A percentile compares a stretch with the other conserved stretches of the same genome.
These are phyloP conservation scores for Lentinula aciculospora DNA, from an alignment of 768 basidiomycete species.

Conservation along the genomic window DNA sequence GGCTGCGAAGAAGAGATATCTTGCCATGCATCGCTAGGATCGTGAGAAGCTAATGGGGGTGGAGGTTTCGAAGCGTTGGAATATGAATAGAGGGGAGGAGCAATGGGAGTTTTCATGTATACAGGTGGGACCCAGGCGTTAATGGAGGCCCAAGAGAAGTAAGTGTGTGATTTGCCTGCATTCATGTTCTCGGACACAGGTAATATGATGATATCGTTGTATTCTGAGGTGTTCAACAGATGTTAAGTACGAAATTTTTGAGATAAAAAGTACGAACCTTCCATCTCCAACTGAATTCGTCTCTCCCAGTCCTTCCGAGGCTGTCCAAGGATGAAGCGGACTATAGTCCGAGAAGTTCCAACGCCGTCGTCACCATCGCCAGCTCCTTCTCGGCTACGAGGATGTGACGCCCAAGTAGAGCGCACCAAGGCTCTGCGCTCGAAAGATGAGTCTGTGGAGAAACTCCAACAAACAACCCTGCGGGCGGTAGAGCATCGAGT, in stretches of 20 bases:
- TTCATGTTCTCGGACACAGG: constrained; percentile 95
- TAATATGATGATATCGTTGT: constrained; percentile 81
- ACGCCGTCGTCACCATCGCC: constrained; percentile 59
- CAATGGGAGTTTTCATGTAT: constrained; percentile 41
- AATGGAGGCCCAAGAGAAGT: constrained; percentile 88
- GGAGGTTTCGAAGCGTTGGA: constrained; percentile 50
- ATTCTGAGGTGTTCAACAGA: constrained; percentile 40
- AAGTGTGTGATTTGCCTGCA: constrained; percentile 85
- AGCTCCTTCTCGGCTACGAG: constrained; percentile 70
- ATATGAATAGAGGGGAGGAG: constrained; percentile 58
- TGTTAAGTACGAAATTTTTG: constrained; percentile 6
- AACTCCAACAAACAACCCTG: constrained; percentile 88
- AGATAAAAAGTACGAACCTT: constrained; percentile 51
- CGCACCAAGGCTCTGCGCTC: constrained; percentile 86
- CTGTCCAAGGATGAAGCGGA: constrained; percentile 86
- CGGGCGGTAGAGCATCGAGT: constrained; percentile 73
- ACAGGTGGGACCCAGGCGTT: constrained; percentile 89
- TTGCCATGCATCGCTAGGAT: constrained; percentile 53
- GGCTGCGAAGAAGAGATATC: constrained; percentile 38
- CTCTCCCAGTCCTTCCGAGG: constrained; percentile 78
- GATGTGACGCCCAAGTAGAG: constrained; percentile 85
- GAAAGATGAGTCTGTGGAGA: constrained; percentile 79
- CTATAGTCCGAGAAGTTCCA: constrained; percentile 78
- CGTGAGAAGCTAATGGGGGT: constrained; percentile 65
- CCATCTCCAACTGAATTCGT: constrained; percentile 82